A percentile compares a stretch with the other conserved stretches of the same genome.
phyloP scores from a whole-genome alignment of 257 asterid species.

The Solanum dulcamara region DNA sequence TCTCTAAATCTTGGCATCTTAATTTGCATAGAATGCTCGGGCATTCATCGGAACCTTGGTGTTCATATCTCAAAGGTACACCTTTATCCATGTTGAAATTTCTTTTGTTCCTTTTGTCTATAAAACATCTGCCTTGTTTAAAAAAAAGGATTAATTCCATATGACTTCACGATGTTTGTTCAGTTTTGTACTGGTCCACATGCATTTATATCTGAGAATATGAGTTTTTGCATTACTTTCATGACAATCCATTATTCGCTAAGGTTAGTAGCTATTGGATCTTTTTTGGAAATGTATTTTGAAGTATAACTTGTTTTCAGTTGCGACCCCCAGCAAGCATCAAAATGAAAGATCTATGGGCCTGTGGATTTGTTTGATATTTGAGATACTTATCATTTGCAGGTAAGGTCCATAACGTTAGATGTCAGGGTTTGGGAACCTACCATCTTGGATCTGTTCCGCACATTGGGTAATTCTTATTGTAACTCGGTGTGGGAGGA shows the following conservation, averaged over 20 bases:
- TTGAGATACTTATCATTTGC: constrained; percentile 12
- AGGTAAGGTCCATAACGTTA: constrained; percentile 88
- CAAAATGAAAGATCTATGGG: neutral
- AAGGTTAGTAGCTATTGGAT: neutral
- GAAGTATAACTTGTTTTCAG: neutral
- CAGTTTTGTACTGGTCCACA: neutral
- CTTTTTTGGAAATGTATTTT: neutral
- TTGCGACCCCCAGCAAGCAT: neutral
- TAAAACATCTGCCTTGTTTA: neutral
- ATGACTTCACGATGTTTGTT: neutral
- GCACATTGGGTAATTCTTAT: constrained; percentile 68
- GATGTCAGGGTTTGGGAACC: constrained; percentile 98
- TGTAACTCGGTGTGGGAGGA: constrained; percentile 96
- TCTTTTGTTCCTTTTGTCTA: neutral
- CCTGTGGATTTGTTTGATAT: neutral
- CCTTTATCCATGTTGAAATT: neutral
- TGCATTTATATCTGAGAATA: neutral
- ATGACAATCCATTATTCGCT: neutral
- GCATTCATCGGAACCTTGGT: constrained; percentile 97
- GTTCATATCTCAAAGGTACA: constrained; percentile 95
- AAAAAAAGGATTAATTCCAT: neutral
- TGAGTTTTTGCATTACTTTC: neutral
- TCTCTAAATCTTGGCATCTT: constrained; percentile 90
- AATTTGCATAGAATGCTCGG: constrained; percentile 97
- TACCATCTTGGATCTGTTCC: constrained; percentile 65